Evolutionary conservation across 495 filamentous ascomycete genomes (phyloP), one percentile per base, ranked within the genome.

Genomic region (Thermothielavioides terrestris): DNA sequence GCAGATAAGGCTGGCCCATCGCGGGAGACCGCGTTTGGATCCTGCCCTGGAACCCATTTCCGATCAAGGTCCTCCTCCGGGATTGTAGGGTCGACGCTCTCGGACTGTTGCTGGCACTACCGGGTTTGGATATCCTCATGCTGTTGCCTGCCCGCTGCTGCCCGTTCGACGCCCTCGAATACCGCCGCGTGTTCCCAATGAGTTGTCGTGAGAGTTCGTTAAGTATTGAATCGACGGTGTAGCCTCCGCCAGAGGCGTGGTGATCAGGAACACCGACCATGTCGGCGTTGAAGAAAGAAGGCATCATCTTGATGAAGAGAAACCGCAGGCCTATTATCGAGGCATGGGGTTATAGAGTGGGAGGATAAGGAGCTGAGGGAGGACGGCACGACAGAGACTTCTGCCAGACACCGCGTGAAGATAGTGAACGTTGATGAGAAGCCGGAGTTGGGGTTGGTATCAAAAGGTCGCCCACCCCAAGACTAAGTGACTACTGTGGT

Each of bases 61-160:
- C 67, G 51, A 79, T 69, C 34, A 80, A 68, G 14, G 78, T 78
- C 57, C 75, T 73, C 56, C 78, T 68, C 54, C 77, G 69, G 46
- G 69, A 68, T 51, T 76, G 66, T 53, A 70, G 52, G 2, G 65
- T 62, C 9, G 66, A 59, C 6, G 74, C 68, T 25, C 82, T 76
- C 17, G 85, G 85, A 63, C 83, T 88, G 68, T 80, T 86, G 63
- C 75, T 82, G 42, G 81, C 79, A 67, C 83, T 86, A 23, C 70
- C 75, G 6, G 82, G 79, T 65, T 89, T 88, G 43, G 73, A 71
- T 42, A 88, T 70, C 53, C 83, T 73, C 61, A 78, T 74, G 52
- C 70, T 59, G 18, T 61, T 65, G 17, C 61, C 58, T 18, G 51
- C 50, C 48, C 68, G 67, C 49, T 71, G 73, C 52, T 73, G 73